These are phyloP conservation scores for Clohesyomyces aquaticus DNA, from an alignment of 495 filamentous ascomycete genomes.

Conservation along the genomic window DNA sequence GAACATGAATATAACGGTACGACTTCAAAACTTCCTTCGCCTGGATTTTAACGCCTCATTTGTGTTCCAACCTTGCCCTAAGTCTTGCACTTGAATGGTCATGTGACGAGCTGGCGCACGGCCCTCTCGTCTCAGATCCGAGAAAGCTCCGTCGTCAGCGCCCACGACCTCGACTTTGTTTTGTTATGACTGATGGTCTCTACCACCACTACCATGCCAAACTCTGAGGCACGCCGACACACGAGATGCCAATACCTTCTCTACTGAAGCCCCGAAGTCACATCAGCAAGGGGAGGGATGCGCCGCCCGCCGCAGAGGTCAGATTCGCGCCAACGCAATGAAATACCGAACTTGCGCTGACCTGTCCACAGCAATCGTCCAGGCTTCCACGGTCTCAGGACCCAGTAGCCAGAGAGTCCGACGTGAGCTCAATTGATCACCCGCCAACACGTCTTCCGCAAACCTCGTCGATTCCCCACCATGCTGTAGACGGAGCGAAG, in stretches of 20 bases:
- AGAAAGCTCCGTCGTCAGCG: background rate
- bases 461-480: background rate
- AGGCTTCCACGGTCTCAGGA: slow-evolving; percentile 7
- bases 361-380: slow-evolving; percentile 12
- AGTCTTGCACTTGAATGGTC: too few relatives aligned
- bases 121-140: too few relatives aligned
- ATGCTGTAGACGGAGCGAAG: slow-evolving; percentile 14
- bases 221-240: background rate
- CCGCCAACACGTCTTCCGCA: slow-evolving; percentile 16
- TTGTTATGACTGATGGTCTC: background rate
- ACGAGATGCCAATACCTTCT: slow-evolving; percentile 34
- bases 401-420: background rate
- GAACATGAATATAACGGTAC: background rate
- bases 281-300: slow-evolving; percentile 11
- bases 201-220: background rate
- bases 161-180: background rate
- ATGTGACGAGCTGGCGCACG: too few relatives aligned
- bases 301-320: slow-evolving; percentile 13
- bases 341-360: background rate
- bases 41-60: background rate
- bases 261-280: slow-evolving; percentile 26
- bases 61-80: too few relatives aligned
- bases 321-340: background rate
- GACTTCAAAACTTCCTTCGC: background rate
- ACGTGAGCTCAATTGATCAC: background rate